phyloP scores from a whole-genome alignment of 1,139 yeast genomes.

The Suhomyces panamericanus region DNA sequence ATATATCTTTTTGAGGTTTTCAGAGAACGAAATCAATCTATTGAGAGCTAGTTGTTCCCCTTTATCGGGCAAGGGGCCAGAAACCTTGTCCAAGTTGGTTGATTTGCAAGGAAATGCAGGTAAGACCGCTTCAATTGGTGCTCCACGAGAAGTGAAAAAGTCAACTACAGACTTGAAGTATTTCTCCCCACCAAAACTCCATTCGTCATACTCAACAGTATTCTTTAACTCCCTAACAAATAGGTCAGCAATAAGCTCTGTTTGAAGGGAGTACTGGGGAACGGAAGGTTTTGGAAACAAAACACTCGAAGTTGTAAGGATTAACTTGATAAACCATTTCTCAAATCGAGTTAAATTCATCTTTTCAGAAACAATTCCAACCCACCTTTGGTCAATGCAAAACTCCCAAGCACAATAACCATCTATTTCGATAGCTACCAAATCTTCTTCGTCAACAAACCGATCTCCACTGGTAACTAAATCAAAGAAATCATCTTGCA shows the following conservation, averaged over 20 bases:
- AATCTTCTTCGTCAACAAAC: neutral
- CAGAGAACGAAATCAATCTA: conserved; percentile 35
- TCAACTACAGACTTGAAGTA: conserved; percentile 42
- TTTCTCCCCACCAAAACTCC: conserved; percentile 48
- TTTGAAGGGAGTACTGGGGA: conserved; percentile 6
- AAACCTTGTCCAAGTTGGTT: conserved; percentile 55
- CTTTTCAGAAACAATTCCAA: conserved; percentile 33
- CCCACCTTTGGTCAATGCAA: conserved; percentile 15
- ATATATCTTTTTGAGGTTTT: conserved; percentile 39
- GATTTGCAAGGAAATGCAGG: conserved; percentile 70
- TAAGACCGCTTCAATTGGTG: conserved; percentile 54
- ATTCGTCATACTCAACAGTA: conserved; percentile 46
- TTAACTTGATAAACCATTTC: conserved; percentile 34
- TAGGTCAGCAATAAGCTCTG: conserved; percentile 24
- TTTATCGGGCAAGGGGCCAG: conserved; percentile 49
- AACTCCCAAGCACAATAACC: conserved; percentile 13
- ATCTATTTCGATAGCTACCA: conserved; percentile 6
- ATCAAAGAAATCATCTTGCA: conserved; percentile 1
- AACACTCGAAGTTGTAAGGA: conserved; percentile 22
- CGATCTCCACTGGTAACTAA: conserved; percentile 1
- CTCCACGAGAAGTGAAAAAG: conserved; percentile 49
- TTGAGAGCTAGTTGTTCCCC: conserved; percentile 42
- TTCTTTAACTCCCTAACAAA: conserved; percentile 51
- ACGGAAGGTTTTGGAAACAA: conserved; percentile 9
- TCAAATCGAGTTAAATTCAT: conserved; percentile 30